A percentile compares a stretch with the other conserved stretches of the same genome.
Conservation (phyloP, 1,139 yeast genomes). For the Torulaspora globosa region DNA sequence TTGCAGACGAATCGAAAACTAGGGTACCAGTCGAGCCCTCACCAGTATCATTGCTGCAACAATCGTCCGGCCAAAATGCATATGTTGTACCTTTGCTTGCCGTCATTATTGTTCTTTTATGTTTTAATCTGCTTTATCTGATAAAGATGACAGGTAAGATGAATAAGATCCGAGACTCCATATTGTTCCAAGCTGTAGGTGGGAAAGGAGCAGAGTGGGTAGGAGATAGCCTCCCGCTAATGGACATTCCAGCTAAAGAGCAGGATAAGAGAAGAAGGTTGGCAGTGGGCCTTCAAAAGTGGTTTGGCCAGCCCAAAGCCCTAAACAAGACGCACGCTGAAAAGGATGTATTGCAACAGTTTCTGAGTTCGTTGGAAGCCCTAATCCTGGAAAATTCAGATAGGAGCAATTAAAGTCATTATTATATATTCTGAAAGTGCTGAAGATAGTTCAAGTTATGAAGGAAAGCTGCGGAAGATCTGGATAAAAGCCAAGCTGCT, state of each 20-base stretch:
- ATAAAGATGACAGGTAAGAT: slow-evolving; percentile 14
- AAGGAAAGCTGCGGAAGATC: slow-evolving; percentile 29
- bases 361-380: slow-evolving; percentile 2
- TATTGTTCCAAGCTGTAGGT: neutral
- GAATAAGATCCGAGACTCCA: slow-evolving; percentile 4
- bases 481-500: slow-evolving; percentile 18
- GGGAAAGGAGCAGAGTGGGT: neutral
- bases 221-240: slow-evolving; percentile 1
- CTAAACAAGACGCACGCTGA: slow-evolving; percentile 1
- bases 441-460: slow-evolving; percentile 14
- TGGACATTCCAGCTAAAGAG: slow-evolving; percentile 10
- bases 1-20: neutral
- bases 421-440: neutral
- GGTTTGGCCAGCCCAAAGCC: neutral
- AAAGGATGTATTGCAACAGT: neutral
- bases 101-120: slow-evolving; percentile 13
- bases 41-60: neutral
- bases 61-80: slow-evolving; percentile 3
- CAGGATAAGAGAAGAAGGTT: neutral
- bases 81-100: slow-evolving; percentile 10
- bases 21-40: neutral
- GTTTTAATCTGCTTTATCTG: slow-evolving; percentile 15
- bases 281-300: neutral
- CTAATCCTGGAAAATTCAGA: neutral
- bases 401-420: slow-evolving; percentile 1